phyloP scores from a whole-genome alignment of 2,329 filamentous ascomycete species.

The Atkinsonella texensis region DNA sequence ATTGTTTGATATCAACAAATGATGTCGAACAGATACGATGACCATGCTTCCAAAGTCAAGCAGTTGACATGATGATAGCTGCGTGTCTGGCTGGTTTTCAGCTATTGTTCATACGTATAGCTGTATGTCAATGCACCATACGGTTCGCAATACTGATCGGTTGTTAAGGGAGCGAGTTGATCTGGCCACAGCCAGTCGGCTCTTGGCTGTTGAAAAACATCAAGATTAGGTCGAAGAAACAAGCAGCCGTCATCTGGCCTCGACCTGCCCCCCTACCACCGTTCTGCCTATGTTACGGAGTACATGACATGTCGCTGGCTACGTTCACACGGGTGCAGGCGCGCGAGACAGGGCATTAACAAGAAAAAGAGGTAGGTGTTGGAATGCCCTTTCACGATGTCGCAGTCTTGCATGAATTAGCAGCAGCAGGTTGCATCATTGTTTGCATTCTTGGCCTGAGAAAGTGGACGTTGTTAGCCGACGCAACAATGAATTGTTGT shows the following conservation, averaged over 20 bases:
- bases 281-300: conserved; percentile 5
- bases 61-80: neutral
- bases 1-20: neutral
- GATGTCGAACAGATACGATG: neutral
- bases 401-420: neutral
- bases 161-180: neutral
- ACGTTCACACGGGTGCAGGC: neutral
- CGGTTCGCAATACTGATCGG: neutral
- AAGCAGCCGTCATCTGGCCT: conserved; percentile 4
- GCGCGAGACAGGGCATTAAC: neutral
- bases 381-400: neutral
- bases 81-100: neutral
- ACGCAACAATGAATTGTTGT: no score
- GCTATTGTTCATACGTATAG: neutral
- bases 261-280: conserved; percentile 3
- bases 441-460: neutral
- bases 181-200: neutral
- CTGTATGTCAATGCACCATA: neutral
- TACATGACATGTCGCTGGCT: neutral
- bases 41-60: neutral
- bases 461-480: no score
- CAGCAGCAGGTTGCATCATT: neutral
- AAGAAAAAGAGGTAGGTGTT: neutral
- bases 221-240: neutral
- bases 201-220: neutral